A percentile compares a stretch with the other conserved stretches of the same genome.
These are phyloP conservation scores for Corymbia citriodora DNA, from an alignment of 441 rosid species.

Conservation along the genomic window DNA sequence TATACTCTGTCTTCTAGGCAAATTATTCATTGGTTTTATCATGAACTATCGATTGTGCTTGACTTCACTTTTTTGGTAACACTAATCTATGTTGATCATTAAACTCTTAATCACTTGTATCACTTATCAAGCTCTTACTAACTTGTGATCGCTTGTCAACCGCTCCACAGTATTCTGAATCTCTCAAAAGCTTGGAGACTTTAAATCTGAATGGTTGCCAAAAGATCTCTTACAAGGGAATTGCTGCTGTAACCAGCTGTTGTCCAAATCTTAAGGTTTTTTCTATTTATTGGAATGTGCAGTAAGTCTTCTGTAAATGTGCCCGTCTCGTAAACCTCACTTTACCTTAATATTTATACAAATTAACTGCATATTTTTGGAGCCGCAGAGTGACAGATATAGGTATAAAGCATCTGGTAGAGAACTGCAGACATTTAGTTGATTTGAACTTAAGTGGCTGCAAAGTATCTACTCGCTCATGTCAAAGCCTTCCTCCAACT, in stretches of 20 bases:
- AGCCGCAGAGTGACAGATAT: slow-evolving; percentile 61
- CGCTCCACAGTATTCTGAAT: slow-evolving; percentile 37
- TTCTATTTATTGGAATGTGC: slow-evolving; percentile 89
- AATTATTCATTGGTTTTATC: background rate
- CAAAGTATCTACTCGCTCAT: slow-evolving; percentile 37
- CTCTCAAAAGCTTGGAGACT: slow-evolving; percentile 58
- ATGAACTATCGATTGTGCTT: background rate
- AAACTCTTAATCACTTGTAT: background rate
- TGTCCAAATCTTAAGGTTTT: slow-evolving; percentile 65
- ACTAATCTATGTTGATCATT: background rate
- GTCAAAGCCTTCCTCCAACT: background rate
- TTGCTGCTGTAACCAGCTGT: slow-evolving; percentile 55
- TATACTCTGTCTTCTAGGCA: background rate
- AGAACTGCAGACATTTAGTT: slow-evolving; percentile 50
- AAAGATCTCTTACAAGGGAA: slow-evolving; percentile 87
- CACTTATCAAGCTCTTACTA: background rate
- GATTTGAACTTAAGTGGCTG: slow-evolving; percentile 91
- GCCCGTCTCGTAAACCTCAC: background rate
- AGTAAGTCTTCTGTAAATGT: slow-evolving; percentile 29
- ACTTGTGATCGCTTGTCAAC: background rate
- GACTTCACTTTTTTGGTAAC: background rate
- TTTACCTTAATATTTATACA: background rate
- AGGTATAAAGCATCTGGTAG: slow-evolving; percentile 56
- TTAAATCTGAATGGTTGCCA: slow-evolving; percentile 93
- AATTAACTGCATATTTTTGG: slow-evolving; percentile 4